phyloP scores from a whole-genome alignment of 169 alveolate genomes.

The Plasmodium blacklocki region DNA sequence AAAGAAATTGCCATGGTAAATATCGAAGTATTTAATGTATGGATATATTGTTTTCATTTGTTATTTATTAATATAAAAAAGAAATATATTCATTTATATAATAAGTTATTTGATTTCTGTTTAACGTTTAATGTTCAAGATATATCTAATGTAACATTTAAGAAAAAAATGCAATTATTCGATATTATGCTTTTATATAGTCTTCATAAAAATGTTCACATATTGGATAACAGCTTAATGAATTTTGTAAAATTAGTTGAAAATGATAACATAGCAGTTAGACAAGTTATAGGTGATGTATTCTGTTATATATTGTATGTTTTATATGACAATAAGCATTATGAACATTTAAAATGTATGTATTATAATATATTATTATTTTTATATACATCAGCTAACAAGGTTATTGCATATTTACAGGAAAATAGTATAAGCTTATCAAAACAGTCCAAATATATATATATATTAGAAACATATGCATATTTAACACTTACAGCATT shows the following conservation, averaged over 20 bases:
- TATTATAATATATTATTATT: slow-evolving; percentile 32
- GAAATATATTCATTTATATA: slow-evolving; percentile 46
- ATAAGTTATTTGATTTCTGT: slow-evolving; percentile 49
- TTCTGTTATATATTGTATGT: slow-evolving; percentile 36
- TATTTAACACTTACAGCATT: slow-evolving; percentile 53
- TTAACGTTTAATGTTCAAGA: slow-evolving; percentile 52
- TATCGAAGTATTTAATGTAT: slow-evolving; percentile 55
- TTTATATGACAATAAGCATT: slow-evolving; percentile 43
- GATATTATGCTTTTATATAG: slow-evolving; percentile 63
- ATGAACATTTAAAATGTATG: slow-evolving; percentile 43
- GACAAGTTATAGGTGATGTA: slow-evolving; percentile 55
- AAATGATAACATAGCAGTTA: slow-evolving; percentile 66
- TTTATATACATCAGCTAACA: slow-evolving; percentile 20
- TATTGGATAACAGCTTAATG: slow-evolving; percentile 34
- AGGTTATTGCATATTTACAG: slow-evolving; percentile 34
- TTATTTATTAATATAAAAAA: slow-evolving; percentile 68
- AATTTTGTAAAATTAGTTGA: slow-evolving; percentile 36
- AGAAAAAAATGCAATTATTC: slow-evolving; percentile 52
- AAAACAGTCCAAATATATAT: slow-evolving; percentile 48
- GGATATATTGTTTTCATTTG: slow-evolving; percentile 70
- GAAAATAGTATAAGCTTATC: slow-evolving; percentile 18
- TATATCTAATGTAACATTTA: slow-evolving; percentile 47
- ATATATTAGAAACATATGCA: slow-evolving; percentile 48
- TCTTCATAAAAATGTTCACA: slow-evolving; percentile 52
- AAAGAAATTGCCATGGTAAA: slow-evolving; percentile 62